Base-by-base conservation (phyloP, 805 yeast species). In the Myxozyma udenii region DNA sequence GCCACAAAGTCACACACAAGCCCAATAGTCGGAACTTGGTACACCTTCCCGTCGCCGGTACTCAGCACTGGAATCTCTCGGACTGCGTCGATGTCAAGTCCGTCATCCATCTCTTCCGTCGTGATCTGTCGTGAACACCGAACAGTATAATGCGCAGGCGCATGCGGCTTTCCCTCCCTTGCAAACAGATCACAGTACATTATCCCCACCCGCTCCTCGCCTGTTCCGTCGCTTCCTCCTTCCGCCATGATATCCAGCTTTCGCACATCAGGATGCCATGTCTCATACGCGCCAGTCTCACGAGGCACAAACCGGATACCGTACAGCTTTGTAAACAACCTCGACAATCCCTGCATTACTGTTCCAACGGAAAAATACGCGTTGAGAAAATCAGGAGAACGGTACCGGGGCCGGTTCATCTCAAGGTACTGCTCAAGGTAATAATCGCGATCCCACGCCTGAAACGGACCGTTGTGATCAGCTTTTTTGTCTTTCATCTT, bases 381-480 rank as follows among this genome's bases (percentile, higher is more conserved):
- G 25, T 82, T 75, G n/a, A 88, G 78, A 50, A 59, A 46, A 37
- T 51, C 62, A 39, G 77, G 78, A 38, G 74, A 75, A 40, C 61
- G 66, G 42, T 68, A 68, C 22, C 70, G 63, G 19, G 73, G 68
- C 26, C 52, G 46, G 42, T 64, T 50, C 28, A 57, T 53, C 16
- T 61, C 62, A 44, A 64, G 55, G 41, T 60, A 60, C 48, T 70
- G 61, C n/a, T 73, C 57, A 9, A 74, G 64, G 54, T 70, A 76
- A 63, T 78, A 90, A 57, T 89, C 95, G 55, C 95, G 77, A 67
- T 93, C 98, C 98, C 98, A 93, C 1, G 96, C 96, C 53, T 80
- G 78, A 28, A 89, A 57, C 41, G 33, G 74, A 50, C 70, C 74
- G 26, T 68, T 58, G 9, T 63, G 51, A 50, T 44, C 58, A 55